Percentiles rank a stretch among this genome's conserved stretches.
phyloP scores from a whole-genome alignment of 106 monocot genomes.

The Acorus gramineus region DNA sequence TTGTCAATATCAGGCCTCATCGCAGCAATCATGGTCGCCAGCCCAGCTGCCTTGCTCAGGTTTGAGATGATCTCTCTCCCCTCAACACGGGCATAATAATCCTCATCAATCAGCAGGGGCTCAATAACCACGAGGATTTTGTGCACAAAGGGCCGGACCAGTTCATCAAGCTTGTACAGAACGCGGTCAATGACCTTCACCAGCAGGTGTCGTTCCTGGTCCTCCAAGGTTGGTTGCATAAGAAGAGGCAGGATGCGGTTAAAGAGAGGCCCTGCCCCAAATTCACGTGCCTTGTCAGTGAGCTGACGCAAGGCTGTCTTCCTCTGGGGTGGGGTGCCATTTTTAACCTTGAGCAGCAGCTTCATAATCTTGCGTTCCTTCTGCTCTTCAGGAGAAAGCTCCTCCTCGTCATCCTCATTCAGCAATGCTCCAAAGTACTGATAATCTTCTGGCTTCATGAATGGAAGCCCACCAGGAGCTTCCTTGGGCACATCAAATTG shows the following conservation, averaged over 20 bases:
- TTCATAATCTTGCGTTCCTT: constrained; percentile 99
- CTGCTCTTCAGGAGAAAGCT: constrained; percentile 84
- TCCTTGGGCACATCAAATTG: constrained; percentile 99
- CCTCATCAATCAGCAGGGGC: constrained; percentile 92
- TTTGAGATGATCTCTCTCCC: constrained; percentile 97
- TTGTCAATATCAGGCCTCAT: constrained; percentile 99
- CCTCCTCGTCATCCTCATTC: constrained; percentile 92
- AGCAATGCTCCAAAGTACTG: constrained; percentile 83
- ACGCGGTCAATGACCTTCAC: constrained; percentile 98
- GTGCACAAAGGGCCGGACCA: constrained; percentile 92
- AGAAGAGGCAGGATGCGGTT: constrained; percentile 90
- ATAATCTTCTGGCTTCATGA: constrained; percentile 97
- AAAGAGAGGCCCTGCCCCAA: constrained; percentile 90
- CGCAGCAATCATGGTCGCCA: constrained; percentile 94
- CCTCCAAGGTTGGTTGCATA: constrained; percentile 96
- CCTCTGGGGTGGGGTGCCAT: constrained; percentile 91
- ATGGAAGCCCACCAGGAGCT: constrained; percentile 80
- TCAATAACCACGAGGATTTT: constrained; percentile 98
- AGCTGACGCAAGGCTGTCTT: constrained; percentile 87
- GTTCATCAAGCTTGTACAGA: constrained; percentile 84
- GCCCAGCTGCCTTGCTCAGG: constrained; percentile 94
- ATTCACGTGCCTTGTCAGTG: constrained; percentile 90
- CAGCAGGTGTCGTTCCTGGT: constrained; percentile 90
- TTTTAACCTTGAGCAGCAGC: constrained; percentile 89
- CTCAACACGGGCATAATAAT: constrained; percentile 98